Percentiles rank a stretch among this genome's conserved stretches.
phyloP scores from a whole-genome alignment of 345 rosid species.

The Carallia pectinifolia region DNA sequence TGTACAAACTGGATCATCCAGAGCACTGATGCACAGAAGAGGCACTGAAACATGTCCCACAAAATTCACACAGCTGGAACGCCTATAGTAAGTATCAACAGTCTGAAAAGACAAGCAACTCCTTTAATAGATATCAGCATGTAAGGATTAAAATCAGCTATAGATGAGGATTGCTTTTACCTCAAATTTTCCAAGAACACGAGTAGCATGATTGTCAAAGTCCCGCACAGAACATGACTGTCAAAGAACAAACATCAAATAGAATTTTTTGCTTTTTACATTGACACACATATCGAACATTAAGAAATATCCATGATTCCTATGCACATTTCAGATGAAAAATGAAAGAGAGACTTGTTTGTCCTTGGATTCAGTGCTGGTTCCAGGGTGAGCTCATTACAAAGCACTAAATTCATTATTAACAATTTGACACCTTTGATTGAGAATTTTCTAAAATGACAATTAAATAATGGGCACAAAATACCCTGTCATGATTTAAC shows the following conservation, averaged over 20 bases:
- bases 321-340: not conserved
- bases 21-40: slow-evolving; percentile 35
- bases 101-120: slow-evolving; percentile 24
- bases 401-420: too few species aligned
- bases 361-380: not conserved
- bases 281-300: not conserved
- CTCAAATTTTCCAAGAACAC: slow-evolving; percentile 38
- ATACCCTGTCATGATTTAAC: too few species aligned
- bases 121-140: slow-evolving; percentile 5
- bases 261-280: not conserved
- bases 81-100: slow-evolving; percentile 39
- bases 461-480: not conserved
- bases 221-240: slow-evolving; percentile 37
- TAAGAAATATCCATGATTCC: not conserved
- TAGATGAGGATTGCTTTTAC: slow-evolving; percentile 14
- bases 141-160: not conserved
- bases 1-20: slow-evolving; percentile 45
- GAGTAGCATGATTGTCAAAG: slow-evolving; percentile 32
- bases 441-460: not conserved
- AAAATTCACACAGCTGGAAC: slow-evolving; percentile 25
- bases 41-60: slow-evolving; percentile 38
- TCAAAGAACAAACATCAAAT: slow-evolving; percentile 9
- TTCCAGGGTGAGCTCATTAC: not conserved
- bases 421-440: not conserved
- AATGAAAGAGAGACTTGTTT: not conserved